Evolutionary conservation across 129 eudicot species (phyloP).

Genomic region (Flaveria linearis): DNA sequence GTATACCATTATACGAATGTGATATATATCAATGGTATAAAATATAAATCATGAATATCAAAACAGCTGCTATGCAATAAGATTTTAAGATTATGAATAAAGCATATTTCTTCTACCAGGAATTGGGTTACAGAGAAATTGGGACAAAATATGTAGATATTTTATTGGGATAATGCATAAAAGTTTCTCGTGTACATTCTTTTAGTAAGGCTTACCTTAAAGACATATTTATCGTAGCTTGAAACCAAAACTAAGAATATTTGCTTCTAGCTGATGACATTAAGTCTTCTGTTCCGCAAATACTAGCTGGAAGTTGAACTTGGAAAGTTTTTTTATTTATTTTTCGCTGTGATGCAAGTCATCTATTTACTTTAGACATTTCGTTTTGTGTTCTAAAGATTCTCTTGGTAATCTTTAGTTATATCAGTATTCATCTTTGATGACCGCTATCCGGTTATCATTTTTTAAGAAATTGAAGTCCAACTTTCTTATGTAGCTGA

Average conservation of each 20-base stretch:
- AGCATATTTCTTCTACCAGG: neutral
- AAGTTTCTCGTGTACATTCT: no score
- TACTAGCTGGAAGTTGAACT: no score
- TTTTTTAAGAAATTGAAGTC: neutral
- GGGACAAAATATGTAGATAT: neutral
- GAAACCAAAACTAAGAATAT: no score
- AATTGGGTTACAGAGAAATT: neutral
- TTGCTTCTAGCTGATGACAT: no score
- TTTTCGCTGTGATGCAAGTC: neutral
- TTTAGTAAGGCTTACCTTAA: no score
- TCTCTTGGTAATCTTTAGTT: slow-evolving; percentile 2
- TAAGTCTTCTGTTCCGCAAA: no score
- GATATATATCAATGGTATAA: neutral
- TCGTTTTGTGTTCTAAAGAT: neutral
- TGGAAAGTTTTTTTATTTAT: neutral
- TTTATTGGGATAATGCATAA: neutral
- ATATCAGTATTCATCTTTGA: slow-evolving; percentile 12
- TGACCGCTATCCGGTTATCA: neutral
- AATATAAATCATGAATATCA: neutral
- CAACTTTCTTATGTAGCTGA: slow-evolving; percentile 43
- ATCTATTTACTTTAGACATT: neutral
- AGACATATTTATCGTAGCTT: no score
- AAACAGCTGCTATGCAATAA: neutral
- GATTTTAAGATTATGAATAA: neutral
- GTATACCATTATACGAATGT: no score